phyloP scores from a whole-genome alignment of 2,329 filamentous ascomycete genomes.

The Bipolaris sorokiniana region DNA sequence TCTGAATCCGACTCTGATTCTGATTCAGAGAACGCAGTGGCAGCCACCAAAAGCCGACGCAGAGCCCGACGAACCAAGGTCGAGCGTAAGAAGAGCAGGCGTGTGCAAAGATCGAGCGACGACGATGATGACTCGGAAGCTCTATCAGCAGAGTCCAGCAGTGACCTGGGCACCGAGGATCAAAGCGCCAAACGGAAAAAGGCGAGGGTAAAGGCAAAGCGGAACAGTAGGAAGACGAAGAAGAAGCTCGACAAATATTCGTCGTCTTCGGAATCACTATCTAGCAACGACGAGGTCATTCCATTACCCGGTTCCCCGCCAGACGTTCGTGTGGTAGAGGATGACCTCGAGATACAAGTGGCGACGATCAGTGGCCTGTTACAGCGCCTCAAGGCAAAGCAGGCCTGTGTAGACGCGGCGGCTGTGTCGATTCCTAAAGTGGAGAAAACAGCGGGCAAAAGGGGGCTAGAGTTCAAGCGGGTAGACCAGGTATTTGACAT shows the following conservation, averaged over 20 bases:
- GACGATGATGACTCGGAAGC: constrained; percentile 17
- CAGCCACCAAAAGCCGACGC: constrained; percentile 19
- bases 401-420: constrained; percentile 15
- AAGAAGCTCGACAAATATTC: constrained; percentile 14
- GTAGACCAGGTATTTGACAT: constrained; percentile 67
- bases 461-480: constrained; percentile 68
- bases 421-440: constrained; percentile 17
- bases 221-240: constrained; percentile 23
- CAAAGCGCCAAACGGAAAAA: constrained; percentile 25
- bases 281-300: constrained; percentile 16
- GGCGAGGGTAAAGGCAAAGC: constrained; percentile 27
- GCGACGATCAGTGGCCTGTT: constrained; percentile 22
- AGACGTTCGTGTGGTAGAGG: constrained; percentile 11
- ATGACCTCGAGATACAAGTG: constrained; percentile 21
- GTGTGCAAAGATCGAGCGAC: constrained; percentile 26
- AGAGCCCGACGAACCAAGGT: constrained; percentile 28
- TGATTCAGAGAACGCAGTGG: constrained; percentile 21
- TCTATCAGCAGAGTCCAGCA: constrained; percentile 23
- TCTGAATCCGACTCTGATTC: constrained; percentile 24
- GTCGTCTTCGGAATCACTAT: constrained; percentile 17
- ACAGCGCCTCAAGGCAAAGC: constrained; percentile 23
- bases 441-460: constrained; percentile 39
- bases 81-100: constrained; percentile 34
- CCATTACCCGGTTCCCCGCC: neutral
- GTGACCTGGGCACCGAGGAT: constrained; percentile 24